phyloP scores from a whole-genome alignment of 805 yeast genomes.

The Maudiozyma saulgeensis region DNA sequence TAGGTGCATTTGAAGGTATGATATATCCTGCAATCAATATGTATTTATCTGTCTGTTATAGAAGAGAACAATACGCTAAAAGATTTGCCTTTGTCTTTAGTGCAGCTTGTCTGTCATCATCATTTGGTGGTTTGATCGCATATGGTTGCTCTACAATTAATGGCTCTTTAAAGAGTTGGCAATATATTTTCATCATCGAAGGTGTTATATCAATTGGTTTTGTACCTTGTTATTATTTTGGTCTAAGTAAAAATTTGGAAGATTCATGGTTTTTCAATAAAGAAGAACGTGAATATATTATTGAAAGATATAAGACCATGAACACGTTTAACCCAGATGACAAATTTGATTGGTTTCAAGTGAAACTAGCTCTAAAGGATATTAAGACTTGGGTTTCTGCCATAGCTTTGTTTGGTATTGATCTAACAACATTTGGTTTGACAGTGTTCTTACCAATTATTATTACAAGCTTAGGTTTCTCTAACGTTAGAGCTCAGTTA shows the following conservation, averaged over 20 bases:
- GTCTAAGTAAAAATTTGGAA: constrained; percentile 34
- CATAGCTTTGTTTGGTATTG: constrained; percentile 31
- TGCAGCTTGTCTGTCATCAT: constrained; percentile 45
- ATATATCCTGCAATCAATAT: constrained; percentile 42
- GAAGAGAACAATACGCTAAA: constrained; percentile 39
- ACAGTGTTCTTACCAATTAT: constrained; percentile 36
- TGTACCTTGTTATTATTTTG: constrained; percentile 29
- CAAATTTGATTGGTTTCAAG: constrained; percentile 31
- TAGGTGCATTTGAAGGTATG: constrained; percentile 46
- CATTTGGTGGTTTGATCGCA: constrained; percentile 47
- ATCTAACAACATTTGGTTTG: constrained; percentile 33
- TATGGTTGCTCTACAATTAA: constrained; percentile 36
- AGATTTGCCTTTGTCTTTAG: constrained; percentile 41
- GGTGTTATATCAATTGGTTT: constrained; percentile 36
- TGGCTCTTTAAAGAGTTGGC: constrained; percentile 39
- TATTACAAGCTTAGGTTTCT: constrained; percentile 32
- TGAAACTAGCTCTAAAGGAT: constrained; percentile 24
- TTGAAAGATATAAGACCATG: constrained; percentile 29
- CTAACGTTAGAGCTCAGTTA: constrained; percentile 66
- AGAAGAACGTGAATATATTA: constrained; percentile 32
- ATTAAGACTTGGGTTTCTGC: constrained; percentile 27
- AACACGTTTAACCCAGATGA: constrained; percentile 31
- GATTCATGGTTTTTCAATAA: constrained; percentile 33
- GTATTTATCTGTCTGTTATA: constrained; percentile 39
- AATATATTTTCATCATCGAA: constrained; percentile 43